phyloP scores from a whole-genome alignment of 2,329 filamentous ascomycete species.

The Triangularia setosa region DNA sequence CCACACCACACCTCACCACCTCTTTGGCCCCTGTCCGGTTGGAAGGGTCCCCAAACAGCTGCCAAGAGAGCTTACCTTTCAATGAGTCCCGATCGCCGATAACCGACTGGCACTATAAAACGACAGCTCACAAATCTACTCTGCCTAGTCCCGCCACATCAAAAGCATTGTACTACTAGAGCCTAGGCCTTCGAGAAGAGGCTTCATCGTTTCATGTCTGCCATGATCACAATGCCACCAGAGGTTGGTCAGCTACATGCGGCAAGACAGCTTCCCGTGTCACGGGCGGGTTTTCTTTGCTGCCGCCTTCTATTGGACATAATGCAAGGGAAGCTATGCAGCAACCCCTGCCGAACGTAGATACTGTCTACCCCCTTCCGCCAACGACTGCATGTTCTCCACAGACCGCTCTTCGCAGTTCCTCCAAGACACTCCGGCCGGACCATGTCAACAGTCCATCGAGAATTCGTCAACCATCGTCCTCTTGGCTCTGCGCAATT shows the following conservation, averaged over 20 bases:
- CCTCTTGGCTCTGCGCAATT: neutral
- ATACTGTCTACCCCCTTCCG: neutral
- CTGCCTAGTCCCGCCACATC: too few species aligned
- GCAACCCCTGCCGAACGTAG: neutral
- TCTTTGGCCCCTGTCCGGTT: neutral
- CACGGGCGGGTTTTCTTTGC: neutral
- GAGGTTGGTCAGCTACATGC: constrained; percentile 12
- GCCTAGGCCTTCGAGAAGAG: neutral
- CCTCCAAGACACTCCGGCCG: neutral
- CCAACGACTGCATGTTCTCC: neutral
- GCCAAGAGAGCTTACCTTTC: constrained; percentile 1
- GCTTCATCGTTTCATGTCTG: neutral
- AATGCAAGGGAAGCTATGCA: neutral
- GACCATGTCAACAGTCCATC: neutral
- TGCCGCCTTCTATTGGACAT: constrained; percentile 8
- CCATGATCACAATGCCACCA: neutral
- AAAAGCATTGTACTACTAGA: neutral
- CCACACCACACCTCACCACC: constrained; percentile 15
- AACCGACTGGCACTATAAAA: neutral
- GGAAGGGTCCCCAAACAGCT: neutral
- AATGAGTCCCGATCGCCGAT: constrained; percentile 3
- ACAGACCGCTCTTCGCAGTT: neutral
- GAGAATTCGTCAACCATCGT: too few species aligned
- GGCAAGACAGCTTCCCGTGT: constrained; percentile 20
- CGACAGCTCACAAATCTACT: neutral